Conservation (phyloP, 257 asterid genomes). For the Salvia rosmarinus region DNA sequence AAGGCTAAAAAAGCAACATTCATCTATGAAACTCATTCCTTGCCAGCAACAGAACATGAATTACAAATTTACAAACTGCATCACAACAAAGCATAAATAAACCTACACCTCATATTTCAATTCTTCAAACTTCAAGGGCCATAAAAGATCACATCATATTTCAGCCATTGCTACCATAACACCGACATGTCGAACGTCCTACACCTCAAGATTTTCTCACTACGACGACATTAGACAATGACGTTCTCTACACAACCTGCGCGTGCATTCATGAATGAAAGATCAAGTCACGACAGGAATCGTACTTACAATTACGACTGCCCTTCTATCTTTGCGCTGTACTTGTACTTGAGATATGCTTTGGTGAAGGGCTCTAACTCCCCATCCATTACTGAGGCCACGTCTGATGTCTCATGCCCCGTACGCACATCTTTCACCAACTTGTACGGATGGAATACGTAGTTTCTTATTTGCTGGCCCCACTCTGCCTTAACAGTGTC, state of each 20-base stretch:
- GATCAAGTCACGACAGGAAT: neutral
- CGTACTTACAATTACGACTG: neutral
- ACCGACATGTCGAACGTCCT: too few species aligned
- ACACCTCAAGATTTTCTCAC: neutral
- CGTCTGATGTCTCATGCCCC: constrained; percentile 78
- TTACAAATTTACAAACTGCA: too few species aligned
- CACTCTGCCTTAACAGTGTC: constrained; percentile 94
- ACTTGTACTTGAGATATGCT: constrained; percentile 82
- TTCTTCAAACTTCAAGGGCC: constrained; percentile 15
- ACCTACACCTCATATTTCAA: neutral
- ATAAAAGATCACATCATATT: neutral
- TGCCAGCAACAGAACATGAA: too few species aligned
- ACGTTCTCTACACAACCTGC: neutral
- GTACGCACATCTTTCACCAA: constrained; percentile 91
- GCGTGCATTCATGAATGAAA: neutral
- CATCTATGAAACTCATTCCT: too few species aligned
- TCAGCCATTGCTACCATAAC: too few species aligned
- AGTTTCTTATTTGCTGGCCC: constrained; percentile 98
- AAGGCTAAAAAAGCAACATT: too few species aligned
- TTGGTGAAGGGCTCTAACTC: constrained; percentile 87
- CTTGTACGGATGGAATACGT: constrained; percentile 95
- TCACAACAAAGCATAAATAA: neutral
- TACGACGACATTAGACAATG: neutral
- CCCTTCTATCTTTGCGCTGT: constrained; percentile 46
- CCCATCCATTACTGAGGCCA: constrained; percentile 92